Conservation (phyloP, 805 yeast genomes). For the Saccharomycopsis selenospora region DNA sequence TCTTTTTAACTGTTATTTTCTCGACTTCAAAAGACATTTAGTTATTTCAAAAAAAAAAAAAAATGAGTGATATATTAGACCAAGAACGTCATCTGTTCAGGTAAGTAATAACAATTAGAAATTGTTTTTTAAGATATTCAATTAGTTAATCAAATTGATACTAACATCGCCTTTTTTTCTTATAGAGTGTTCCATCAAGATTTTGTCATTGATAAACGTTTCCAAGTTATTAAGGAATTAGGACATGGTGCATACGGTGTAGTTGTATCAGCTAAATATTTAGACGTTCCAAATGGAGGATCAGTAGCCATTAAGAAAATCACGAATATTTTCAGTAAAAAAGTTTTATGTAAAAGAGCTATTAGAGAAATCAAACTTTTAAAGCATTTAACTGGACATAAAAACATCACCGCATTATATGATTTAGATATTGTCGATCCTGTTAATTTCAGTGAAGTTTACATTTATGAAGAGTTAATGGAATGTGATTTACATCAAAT, state of each 20-base stretch:
- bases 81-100: constrained; percentile 19
- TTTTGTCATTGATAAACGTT: constrained; percentile 82
- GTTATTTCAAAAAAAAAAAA: neutral
- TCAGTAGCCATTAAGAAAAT: constrained; percentile 93
- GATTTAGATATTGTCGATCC: constrained; percentile 87
- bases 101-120: too few species aligned
- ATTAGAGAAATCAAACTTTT: constrained; percentile 82
- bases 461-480: constrained; percentile 93
- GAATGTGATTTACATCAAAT: constrained; percentile 98
- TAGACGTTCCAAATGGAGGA: constrained; percentile 64
- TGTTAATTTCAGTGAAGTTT: constrained; percentile 79
- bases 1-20: too few species aligned
- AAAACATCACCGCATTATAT: constrained; percentile 89
- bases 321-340: constrained; percentile 87
- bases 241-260: constrained; percentile 99
- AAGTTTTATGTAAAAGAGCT: constrained; percentile 86
- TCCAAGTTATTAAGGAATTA: constrained; percentile 82
- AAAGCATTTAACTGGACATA: constrained; percentile 92
- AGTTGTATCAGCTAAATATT: constrained; percentile 88
- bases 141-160: neutral
- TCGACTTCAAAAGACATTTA: too few species aligned
- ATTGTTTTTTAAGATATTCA: neutral
- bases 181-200: constrained; percentile 81
- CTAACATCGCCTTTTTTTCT: constrained; percentile 18
- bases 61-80: constrained; percentile 15